Evolutionary conservation across 169 alveolate genomes (phyloP).

Genomic region (Cardiosporidium cionae): DNA sequence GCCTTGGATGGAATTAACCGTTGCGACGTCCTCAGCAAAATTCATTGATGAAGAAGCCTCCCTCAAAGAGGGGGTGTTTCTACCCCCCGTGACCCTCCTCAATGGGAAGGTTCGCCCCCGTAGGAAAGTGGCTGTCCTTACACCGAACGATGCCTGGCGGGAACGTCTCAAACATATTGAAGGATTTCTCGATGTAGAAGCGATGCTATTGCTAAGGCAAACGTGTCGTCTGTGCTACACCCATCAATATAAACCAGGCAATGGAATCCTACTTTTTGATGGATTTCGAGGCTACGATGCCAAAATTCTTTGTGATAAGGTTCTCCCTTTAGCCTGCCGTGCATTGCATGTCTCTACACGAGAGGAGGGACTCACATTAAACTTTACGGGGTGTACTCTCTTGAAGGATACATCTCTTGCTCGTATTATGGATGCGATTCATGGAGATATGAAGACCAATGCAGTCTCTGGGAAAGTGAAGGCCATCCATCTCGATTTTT

Average conservation of each 20-base stretch:
- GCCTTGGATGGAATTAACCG: too few relatives aligned
- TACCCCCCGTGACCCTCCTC: too few relatives aligned
- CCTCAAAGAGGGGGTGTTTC: too few relatives aligned
- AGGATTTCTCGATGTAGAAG: constrained; percentile 30
- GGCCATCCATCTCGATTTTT: constrained; percentile 61
- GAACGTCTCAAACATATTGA: constrained; percentile 19
- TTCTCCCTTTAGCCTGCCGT: constrained; percentile 32
- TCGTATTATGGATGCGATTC: constrained; percentile 51
- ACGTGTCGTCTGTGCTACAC: constrained; percentile 23
- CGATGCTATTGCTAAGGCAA: constrained; percentile 29
- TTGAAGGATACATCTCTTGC: constrained; percentile 64
- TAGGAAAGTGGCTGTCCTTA: too few relatives aligned
- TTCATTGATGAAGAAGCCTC: too few relatives aligned
- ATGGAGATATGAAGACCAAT: constrained; percentile 42
- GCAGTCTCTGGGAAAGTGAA: constrained; percentile 49
- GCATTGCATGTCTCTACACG: constrained; percentile 29
- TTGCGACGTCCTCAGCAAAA: too few relatives aligned
- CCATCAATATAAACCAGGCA: constrained; percentile 33
- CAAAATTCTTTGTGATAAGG: constrained; percentile 28
- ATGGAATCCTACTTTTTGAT: constrained; percentile 20
- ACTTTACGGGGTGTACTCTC: constrained; percentile 61
- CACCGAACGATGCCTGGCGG: constrained; percentile 32
- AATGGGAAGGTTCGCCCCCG: too few relatives aligned
- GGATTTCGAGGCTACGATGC: constrained; percentile 38
- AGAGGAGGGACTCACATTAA: constrained; percentile 40